Conservation (phyloP, 805 yeast genomes). For the Cyberlindnera euphorbiae region DNA sequence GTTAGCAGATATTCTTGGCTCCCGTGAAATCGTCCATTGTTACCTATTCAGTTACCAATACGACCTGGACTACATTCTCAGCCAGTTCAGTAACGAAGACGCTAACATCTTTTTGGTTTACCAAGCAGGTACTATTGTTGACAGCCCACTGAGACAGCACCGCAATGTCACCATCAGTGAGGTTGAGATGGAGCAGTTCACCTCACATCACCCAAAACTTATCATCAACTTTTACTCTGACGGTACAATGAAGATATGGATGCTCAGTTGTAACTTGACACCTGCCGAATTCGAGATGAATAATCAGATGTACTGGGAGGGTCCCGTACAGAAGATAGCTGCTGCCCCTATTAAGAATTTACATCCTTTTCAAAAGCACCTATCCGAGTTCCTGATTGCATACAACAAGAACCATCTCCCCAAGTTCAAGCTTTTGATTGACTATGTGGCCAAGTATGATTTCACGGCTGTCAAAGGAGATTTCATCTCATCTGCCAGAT, state of each 20-base stretch:
- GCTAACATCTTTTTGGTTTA: constrained; percentile 25
- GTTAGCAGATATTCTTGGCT: constrained; percentile 30
- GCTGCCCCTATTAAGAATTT: not conserved
- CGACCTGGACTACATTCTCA: constrained; percentile 30
- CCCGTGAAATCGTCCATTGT: constrained; percentile 30
- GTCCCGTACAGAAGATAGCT: constrained; percentile 36
- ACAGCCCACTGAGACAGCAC: constrained; percentile 2
- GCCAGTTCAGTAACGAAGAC: constrained; percentile 24
- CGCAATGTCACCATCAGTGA: constrained; percentile 17
- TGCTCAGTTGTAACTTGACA: constrained; percentile 59
- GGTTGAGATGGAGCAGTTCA: constrained; percentile 34
- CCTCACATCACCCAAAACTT: constrained; percentile 64
- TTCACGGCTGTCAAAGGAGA: constrained; percentile 46
- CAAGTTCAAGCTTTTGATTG: constrained; percentile 1
- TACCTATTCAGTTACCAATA: constrained; percentile 47
- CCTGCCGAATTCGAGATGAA: constrained; percentile 48
- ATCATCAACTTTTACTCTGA: constrained; percentile 50
- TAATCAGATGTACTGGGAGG: constrained; percentile 64
- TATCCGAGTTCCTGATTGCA: constrained; percentile 39
- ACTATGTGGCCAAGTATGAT: constrained; percentile 27
- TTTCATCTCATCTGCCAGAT: constrained; percentile 44
- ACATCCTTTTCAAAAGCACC: constrained; percentile 38
- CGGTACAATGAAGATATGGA: constrained; percentile 40
- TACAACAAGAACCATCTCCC: constrained; percentile 30
- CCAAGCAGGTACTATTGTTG: constrained; percentile 30